These are phyloP conservation scores for Paracoccidioides lutzii DNA, from an alignment of 2,329 filamentous ascomycete genomes.

Conservation along the genomic window DNA sequence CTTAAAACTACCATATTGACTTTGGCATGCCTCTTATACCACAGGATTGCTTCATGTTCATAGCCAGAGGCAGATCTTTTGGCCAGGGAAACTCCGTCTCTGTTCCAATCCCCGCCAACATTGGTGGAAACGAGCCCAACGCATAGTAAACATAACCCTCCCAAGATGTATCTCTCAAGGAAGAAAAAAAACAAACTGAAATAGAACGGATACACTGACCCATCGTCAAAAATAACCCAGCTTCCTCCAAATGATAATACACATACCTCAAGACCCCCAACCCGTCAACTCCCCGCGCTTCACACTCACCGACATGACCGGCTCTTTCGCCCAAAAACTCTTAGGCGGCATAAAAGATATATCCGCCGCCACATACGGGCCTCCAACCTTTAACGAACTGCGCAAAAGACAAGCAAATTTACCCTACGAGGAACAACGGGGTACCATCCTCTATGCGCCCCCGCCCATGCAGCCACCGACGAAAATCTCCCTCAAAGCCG, in stretches of 20 bases:
- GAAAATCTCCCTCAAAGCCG: slow-evolving; percentile 43
- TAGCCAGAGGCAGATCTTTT: slow-evolving; percentile 28
- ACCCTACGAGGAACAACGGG: slow-evolving; percentile 45
- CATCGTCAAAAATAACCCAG: slow-evolving; percentile 24
- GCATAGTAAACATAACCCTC: slow-evolving; percentile 39
- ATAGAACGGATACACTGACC: neutral
- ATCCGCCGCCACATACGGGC: slow-evolving; percentile 17
- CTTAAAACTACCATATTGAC: neutral
- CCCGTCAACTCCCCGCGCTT: slow-evolving; percentile 51
- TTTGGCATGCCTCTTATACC: neutral
- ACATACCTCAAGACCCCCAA: slow-evolving; percentile 40
- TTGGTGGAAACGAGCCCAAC: slow-evolving; percentile 37
- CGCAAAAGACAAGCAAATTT: slow-evolving; percentile 26
- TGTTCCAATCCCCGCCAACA: slow-evolving; percentile 32
- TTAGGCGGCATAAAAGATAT: slow-evolving; percentile 26
- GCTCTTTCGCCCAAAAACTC: slow-evolving; percentile 38
- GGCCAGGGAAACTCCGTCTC: slow-evolving; percentile 30
- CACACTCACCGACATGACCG: slow-evolving; percentile 51
- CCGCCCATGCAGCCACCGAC: slow-evolving; percentile 48
- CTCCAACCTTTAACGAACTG: slow-evolving; percentile 16
- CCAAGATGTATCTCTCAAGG: neutral
- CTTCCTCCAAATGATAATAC: slow-evolving; percentile 48
- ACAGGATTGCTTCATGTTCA: slow-evolving; percentile 30
- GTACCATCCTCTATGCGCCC: slow-evolving; percentile 47
- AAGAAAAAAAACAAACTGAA: neutral